Percentiles rank a stretch among this genome's conserved stretches.
Conservation (phyloP, 2,329 filamentous ascomycete genomes). For the Sclerotinia minor region DNA sequence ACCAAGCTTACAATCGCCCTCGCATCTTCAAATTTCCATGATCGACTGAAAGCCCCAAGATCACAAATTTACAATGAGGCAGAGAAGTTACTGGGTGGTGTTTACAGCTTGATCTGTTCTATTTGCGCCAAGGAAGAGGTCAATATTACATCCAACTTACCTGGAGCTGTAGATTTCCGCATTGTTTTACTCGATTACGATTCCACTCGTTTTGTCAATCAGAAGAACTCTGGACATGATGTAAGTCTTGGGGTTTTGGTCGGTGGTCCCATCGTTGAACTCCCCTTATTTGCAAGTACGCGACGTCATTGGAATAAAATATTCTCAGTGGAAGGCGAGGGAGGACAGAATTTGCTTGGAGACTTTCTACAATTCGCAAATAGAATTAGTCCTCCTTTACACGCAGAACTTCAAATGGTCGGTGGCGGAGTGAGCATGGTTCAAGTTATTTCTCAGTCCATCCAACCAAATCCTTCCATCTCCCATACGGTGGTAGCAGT, state of each 20-base stretch:
- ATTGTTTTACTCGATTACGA: slow-evolving; percentile 71
- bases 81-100: slow-evolving; percentile 70
- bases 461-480: slow-evolving; percentile 27
- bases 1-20: slow-evolving; percentile 51
- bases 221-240: slow-evolving; percentile 21
- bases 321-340: slow-evolving; percentile 66
- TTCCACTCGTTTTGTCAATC: slow-evolving; percentile 45
- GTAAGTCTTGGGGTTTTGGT: slow-evolving; percentile 32
- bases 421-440: slow-evolving; percentile 54
- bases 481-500: slow-evolving; percentile 68
- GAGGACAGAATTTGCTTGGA: slow-evolving; percentile 59
- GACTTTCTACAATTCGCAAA: slow-evolving; percentile 52
- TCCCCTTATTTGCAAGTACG: slow-evolving; percentile 53
- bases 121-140: slow-evolving; percentile 61
- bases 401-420: slow-evolving; percentile 54
- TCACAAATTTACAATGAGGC: slow-evolving; percentile 61
- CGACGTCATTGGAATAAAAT: slow-evolving; percentile 63
- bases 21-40: slow-evolving; percentile 57
- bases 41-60: slow-evolving; percentile 52
- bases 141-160: slow-evolving; percentile 62
- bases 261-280: slow-evolving; percentile 45
- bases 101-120: slow-evolving; percentile 76
- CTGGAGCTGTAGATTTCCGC: slow-evolving; percentile 73
- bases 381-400: slow-evolving; percentile 48
- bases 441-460: slow-evolving; percentile 28